Base-by-base conservation (phyloP, 2,329 filamentous ascomycete species). In the Capronia coronata region DNA sequence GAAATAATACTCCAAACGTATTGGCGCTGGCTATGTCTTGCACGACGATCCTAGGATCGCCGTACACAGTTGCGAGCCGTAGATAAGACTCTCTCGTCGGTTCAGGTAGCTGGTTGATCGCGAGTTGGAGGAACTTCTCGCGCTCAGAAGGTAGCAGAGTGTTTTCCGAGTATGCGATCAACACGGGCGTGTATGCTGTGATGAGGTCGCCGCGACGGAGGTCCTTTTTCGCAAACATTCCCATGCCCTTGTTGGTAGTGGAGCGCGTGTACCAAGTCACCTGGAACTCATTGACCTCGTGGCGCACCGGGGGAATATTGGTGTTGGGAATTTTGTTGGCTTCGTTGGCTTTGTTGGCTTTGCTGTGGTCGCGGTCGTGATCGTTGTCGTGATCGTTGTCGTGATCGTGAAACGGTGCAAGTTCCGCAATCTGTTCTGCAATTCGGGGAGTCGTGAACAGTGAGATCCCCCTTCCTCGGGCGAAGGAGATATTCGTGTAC, bases 1-100 rank as follows among this genome's bases (percentile, higher is more conserved):
- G n/a, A 27, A 27, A 27, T 5, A 10, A 18, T 35, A 52, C 29
- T 14, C 34, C 52, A 44, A 57, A 57, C 2, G 49, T 30, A 44
- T 57, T 57, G 18, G 52, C 49, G 16, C 35, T 21, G 37, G 48
- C 47, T 25, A 55, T 52, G 23, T 51, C 55, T 44, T 57, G 55
- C 13, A 37, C 19, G 6, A 22, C 19, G 19, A 49, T 45, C 2
- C 32, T 27, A 5, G 32, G 38, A 13, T 35, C 32, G 32, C 42
- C 16, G 19, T 22, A 44, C 18, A 55, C 6, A 1, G 30, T 41
- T n/a, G 49, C 34, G 7, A 52, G 46, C 0, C 14, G 6, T 7
- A 41, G 14, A 14, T 45, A 52, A 11, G 34, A n/a, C 5, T 38
- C 38, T 18, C 30, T 18, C 19, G 52, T 48, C 18, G 39, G n/a